A percentile compares a stretch with the other conserved stretches of the same genome.
Conservation (phyloP, 768 basidiomycete species). For the Coprinopsis cinerea region DNA sequence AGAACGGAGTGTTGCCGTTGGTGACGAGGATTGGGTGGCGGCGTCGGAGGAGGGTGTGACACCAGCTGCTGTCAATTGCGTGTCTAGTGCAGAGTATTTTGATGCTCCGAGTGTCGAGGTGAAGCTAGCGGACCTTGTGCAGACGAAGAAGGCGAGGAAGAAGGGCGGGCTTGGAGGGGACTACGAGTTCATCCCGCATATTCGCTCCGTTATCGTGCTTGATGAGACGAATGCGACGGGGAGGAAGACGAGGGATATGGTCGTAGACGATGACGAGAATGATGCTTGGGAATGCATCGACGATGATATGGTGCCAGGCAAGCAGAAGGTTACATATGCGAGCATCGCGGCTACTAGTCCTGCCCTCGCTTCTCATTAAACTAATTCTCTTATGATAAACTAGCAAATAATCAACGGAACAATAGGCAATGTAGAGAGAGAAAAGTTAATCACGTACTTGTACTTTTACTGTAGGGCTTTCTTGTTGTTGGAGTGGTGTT, state of each 20-base stretch:
- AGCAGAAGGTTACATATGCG: constrained; percentile 8
- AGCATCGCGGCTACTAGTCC: constrained; percentile 9
- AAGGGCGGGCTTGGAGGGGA: constrained; percentile 10
- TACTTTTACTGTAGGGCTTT: too few species aligned
- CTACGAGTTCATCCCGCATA: constrained; percentile 14
- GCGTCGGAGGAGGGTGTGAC: background rate
- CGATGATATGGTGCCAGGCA: constrained; percentile 2
- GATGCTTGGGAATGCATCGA: constrained; percentile 15
- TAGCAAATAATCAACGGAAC: too few species aligned
- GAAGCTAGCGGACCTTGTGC: constrained; percentile 13
- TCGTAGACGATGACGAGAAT: constrained; percentile 7
- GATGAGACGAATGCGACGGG: constrained; percentile 11
- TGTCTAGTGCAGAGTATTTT: background rate
- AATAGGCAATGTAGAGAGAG: too few species aligned
- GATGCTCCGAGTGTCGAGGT: constrained; percentile 8
- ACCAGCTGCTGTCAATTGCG: background rate
- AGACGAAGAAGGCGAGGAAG: constrained; percentile 2
- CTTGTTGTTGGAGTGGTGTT: too few species aligned
- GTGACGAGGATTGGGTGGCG: constrained; percentile 9
- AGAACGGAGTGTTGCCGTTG: constrained; percentile 2
- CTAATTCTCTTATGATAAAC: background rate
- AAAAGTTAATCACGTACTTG: too few species aligned
- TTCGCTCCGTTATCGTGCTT: constrained; percentile 16
- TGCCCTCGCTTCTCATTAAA: background rate
- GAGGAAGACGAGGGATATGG: constrained; percentile 1